Evolutionary conservation across 2,329 filamentous ascomycete species (phyloP).

Genomic region (Fusarium sp.): DNA sequence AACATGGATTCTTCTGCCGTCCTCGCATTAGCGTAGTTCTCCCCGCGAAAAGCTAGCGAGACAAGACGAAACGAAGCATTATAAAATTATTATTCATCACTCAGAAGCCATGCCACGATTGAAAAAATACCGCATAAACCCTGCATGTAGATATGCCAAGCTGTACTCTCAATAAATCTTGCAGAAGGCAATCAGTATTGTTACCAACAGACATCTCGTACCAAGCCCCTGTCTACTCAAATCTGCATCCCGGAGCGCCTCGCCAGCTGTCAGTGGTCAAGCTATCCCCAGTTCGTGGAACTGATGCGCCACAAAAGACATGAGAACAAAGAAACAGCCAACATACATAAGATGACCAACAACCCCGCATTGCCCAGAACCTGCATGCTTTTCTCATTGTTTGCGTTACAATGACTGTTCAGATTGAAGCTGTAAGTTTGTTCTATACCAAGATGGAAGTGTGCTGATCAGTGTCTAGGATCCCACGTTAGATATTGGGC

Average conservation of each 20-base stretch:
- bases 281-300: background rate
- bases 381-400: background rate
- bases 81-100: rapidly evolving
- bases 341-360: background rate
- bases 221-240: background rate
- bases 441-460: rapidly evolving
- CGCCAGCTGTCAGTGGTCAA: slow-evolving; percentile 8
- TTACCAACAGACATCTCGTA: background rate
- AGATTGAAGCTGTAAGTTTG: slow-evolving; percentile 30
- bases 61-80: background rate
- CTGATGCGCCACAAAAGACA: background rate
- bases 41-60: background rate
- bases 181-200: background rate
- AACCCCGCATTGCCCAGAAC: slow-evolving; percentile 3
- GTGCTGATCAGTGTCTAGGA: slow-evolving; percentile 12
- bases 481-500: slow-evolving; percentile 4
- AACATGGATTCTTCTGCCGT: background rate
- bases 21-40: slow-evolving; percentile 27
- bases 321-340: background rate
- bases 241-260: background rate
- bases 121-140: background rate
- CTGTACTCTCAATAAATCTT: background rate
- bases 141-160: background rate
- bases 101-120: rapidly evolving
- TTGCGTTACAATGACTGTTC: slow-evolving; percentile 1